Conservation (phyloP, 352 stramenopile species). For the Globisporangium cederbergense region DNA sequence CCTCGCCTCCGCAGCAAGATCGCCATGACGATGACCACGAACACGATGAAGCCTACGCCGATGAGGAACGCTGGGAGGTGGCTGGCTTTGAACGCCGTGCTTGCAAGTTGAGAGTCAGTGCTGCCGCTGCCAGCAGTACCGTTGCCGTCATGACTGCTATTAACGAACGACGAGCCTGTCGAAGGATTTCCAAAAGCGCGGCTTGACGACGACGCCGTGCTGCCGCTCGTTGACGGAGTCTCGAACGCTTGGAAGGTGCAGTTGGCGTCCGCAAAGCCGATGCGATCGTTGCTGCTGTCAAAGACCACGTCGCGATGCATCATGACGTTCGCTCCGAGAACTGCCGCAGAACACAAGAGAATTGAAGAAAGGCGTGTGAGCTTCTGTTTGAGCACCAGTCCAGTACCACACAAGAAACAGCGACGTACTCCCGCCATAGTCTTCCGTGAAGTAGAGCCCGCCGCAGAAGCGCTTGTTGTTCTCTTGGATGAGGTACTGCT, state of each 20-base stretch:
- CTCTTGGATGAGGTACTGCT: constrained; percentile 36
- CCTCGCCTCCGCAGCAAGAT: neutral
- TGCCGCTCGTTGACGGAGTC: neutral
- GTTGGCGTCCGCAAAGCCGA: constrained; percentile 43
- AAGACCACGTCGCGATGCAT: constrained; percentile 49
- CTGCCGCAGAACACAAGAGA: neutral
- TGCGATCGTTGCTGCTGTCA: constrained; percentile 30
- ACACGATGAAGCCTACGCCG: neutral
- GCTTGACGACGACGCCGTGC: neutral
- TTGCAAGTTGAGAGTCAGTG: neutral
- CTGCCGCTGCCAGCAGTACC: neutral
- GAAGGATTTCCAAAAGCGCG: neutral
- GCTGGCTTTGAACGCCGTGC: neutral
- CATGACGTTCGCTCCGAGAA: constrained; percentile 47
- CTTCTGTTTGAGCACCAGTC: neutral
- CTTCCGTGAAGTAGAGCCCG: constrained; percentile 36
- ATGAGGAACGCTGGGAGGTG: neutral
- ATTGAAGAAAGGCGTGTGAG: neutral
- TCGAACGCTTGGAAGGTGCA: constrained; percentile 16
- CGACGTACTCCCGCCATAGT: constrained; percentile 29
- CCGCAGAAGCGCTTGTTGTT: constrained; percentile 25
- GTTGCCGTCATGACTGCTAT: neutral
- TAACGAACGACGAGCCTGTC: neutral
- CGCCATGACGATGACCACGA: neutral
- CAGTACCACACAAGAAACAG: neutral